Evolutionary conservation across 306 rosid genomes (phyloP).

Genomic region (Quercus gilva): DNA sequence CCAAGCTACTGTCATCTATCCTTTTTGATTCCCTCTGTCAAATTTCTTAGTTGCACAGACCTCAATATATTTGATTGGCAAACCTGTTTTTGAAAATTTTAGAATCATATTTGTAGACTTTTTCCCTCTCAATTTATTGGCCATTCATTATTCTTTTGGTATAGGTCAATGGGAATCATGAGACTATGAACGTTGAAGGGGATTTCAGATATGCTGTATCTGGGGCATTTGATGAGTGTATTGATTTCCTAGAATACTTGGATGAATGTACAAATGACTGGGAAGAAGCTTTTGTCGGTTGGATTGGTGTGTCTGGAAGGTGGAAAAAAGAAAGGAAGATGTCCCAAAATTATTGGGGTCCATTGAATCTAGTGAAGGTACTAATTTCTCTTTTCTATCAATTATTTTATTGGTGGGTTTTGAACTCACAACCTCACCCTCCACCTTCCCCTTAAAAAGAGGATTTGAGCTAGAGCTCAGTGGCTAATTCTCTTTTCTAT

Average conservation of each 20-base stretch:
- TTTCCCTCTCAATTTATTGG: background rate
- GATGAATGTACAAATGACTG: slow-evolving; percentile 48
- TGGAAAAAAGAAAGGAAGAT: slow-evolving; percentile 51
- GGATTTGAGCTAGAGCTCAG: no score
- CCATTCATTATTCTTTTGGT: slow-evolving; percentile 17
- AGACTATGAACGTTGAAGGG: slow-evolving; percentile 96
- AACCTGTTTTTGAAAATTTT: background rate
- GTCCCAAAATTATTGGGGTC: slow-evolving; percentile 66
- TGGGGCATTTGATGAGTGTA: slow-evolving; percentile 83
- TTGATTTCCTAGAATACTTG: slow-evolving; percentile 71
- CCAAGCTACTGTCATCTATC: background rate
- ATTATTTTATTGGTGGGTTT: background rate
- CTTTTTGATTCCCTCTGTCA: background rate
- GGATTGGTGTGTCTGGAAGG: slow-evolving; percentile 65
- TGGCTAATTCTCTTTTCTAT: slow-evolving; percentile 17
- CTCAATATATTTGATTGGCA: background rate
- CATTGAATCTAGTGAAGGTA: slow-evolving; percentile 88
- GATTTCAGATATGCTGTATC: slow-evolving; percentile 81
- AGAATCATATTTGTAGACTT: background rate
- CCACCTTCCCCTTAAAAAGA: no score
- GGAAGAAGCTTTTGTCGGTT: slow-evolving; percentile 67
- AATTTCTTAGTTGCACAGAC: background rate
- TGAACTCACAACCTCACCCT: no score
- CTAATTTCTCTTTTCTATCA: slow-evolving; percentile 25
- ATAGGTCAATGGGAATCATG: slow-evolving; percentile 91